These are phyloP conservation scores for Vishniacozyma victoriae DNA, from an alignment of 768 basidiomycete genomes.

Conservation along the genomic window DNA sequence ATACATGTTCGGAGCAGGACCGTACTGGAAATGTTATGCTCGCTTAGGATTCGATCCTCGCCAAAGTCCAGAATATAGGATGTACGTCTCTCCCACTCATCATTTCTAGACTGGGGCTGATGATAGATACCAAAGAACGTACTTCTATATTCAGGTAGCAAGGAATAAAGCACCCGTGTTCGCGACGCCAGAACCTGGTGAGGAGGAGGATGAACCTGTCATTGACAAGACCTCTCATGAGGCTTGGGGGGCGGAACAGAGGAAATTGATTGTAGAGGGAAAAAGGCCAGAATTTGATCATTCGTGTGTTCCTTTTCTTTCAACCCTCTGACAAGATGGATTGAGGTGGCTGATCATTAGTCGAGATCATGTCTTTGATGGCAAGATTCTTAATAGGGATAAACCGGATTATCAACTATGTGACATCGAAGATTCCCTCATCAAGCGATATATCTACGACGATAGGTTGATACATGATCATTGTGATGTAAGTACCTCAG, in stretches of 20 bases:
- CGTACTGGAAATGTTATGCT: conserved; percentile 84
- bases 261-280: conserved; percentile 10
- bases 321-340: too few species aligned
- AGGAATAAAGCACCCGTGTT: conserved; percentile 49
- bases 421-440: conserved; percentile 81
- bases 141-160: conserved; percentile 67
- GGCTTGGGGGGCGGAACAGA: conserved; percentile 26
- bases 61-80: conserved; percentile 61
- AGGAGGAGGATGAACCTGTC: conserved; percentile 21
- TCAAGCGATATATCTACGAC: conserved; percentile 73
- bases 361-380: conserved; percentile 83
- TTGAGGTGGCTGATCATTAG: conserved; percentile 21
- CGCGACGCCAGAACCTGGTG: conserved; percentile 9
- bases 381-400: conserved; percentile 68
- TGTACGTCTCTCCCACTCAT: conserved; percentile 55
- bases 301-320: conserved; percentile 11
- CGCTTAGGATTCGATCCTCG: conserved; percentile 87
- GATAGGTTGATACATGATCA: conserved; percentile 50
- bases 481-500: conserved; percentile 64
- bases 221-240: too few species aligned
- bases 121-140: conserved; percentile 81
- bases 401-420: conserved; percentile 90
- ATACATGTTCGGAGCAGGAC: conserved; percentile 89
- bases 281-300: conserved; percentile 21
- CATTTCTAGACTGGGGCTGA: not conserved